phyloP scores from a whole-genome alignment of 192 early-diverging fungal genomes.

The Backusella parvicylindrica region DNA sequence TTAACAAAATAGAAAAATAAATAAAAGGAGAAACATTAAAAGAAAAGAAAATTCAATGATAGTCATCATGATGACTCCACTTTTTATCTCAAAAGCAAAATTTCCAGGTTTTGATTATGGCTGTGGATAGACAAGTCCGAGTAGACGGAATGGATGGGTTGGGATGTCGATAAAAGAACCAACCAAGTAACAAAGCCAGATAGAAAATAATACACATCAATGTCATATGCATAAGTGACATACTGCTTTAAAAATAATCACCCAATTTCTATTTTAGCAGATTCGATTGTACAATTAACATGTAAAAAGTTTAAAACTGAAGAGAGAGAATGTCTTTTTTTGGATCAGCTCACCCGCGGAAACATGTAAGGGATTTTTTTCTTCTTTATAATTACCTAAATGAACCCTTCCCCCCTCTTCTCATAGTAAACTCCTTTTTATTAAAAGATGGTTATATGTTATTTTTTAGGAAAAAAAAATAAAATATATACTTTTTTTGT shows the following conservation, averaged over 20 bases:
- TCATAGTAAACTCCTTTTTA: not conserved
- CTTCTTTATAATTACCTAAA: not conserved
- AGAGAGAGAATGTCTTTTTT: not conserved
- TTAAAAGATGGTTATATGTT: not conserved
- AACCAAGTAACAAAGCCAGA: not conserved
- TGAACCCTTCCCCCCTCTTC: not conserved
- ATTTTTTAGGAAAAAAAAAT: not conserved
- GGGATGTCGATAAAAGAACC: not conserved
- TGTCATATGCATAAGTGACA: not conserved
- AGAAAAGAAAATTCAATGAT: not conserved
- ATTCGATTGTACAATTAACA: not conserved
- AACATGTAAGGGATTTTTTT: not conserved
- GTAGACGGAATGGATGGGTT: not conserved
- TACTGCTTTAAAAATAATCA: not conserved
- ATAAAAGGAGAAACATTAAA: not conserved
- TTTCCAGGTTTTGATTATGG: not conserved
- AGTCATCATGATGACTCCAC: not conserved
- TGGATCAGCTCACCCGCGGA: not conserved
- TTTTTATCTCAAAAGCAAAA: not conserved
- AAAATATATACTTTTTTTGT: too few species aligned
- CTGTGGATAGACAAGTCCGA: not conserved
- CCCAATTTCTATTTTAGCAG: not conserved
- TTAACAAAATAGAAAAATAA: not conserved
- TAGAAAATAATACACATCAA: not conserved
- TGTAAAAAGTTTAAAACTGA: not conserved